Conservation (phyloP, 257 asterid species). For the Gentiana dahurica region DNA sequence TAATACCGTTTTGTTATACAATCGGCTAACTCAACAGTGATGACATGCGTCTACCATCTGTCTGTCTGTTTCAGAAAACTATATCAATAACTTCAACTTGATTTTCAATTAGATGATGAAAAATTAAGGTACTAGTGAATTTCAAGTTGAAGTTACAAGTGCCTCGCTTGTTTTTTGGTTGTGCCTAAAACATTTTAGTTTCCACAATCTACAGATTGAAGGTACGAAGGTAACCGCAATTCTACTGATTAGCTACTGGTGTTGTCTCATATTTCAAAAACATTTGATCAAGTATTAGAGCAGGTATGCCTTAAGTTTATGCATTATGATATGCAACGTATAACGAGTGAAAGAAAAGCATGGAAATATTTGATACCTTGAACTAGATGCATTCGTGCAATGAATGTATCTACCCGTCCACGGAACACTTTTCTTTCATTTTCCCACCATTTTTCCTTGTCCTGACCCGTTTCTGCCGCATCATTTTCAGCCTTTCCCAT, state of each 20-base stretch:
- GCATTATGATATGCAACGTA: neutral
- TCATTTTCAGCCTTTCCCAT: slow-evolving; percentile 66
- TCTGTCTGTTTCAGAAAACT: too few species aligned
- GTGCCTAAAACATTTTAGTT: neutral
- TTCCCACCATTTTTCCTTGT: slow-evolving; percentile 84
- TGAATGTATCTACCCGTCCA: slow-evolving; percentile 82
- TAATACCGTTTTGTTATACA: too few species aligned
- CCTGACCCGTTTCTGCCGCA: slow-evolving; percentile 36
- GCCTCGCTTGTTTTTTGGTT: neutral
- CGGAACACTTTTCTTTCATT: slow-evolving; percentile 60
- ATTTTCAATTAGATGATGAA: too few species aligned
- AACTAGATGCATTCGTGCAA: slow-evolving; percentile 88
- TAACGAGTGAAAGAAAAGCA: neutral
- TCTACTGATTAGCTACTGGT: neutral
- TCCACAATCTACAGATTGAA: too few species aligned
- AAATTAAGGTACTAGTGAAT: too few species aligned
- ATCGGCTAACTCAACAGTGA: too few species aligned
- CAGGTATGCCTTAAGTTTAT: neutral
- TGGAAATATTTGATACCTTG: slow-evolving; percentile 52
- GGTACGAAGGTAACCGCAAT: neutral
- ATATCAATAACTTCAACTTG: too few species aligned
- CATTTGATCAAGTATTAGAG: neutral
- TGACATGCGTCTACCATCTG: too few species aligned
- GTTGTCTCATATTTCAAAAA: too few species aligned
- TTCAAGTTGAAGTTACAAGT: too few species aligned